Evolutionary conservation across 495 filamentous ascomycete genomes (phyloP), one percentile per base, ranked within the genome.

Genomic region (Cetradonia linearis): DNA sequence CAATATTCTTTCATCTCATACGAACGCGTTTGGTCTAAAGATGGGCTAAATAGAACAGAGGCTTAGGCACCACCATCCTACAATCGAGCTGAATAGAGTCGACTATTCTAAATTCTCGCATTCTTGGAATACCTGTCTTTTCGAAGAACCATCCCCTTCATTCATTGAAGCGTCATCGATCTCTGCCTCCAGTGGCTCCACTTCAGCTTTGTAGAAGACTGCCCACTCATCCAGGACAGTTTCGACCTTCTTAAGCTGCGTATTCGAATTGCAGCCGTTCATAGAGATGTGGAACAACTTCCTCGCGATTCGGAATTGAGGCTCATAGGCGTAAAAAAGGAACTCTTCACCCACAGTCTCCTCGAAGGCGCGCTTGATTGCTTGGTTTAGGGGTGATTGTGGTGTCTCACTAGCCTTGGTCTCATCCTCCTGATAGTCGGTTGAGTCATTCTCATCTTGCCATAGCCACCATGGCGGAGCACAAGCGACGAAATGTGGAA

Each of bases 391-490:
- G 1, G 47, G 46, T 20, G 63, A 53, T 1, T 31, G 66, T 63
- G 55, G 67, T 64, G 4, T 63, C 56, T 36, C 71, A 47, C 62
- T 64, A 6, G 48, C 53, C n/a, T 55, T 34, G 28, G 16, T 53
- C 38, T 65, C 59, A 27, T 72, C 68, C 11, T 70, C 69, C 2
- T 66, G 57, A n/a, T 71, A 69, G 6, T 68, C 68, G 5, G 66
- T 60, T 8, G 60, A 67, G 4, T 68, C 67, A 8, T 66, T 60
- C 6, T 67, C 62, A 9, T 67, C 34, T 8, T 49, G 55, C 72
- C 72, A 74, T 27, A 74, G 11, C 69, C 72, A 74, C 9, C 64
- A 58, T 25, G 72, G 72, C 5, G 72, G 69, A 10, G 49, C 52
- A 49, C 68, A 72, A 53, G 59, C 65, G 57, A 73, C 65, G 36